Evolutionary conservation across 129 eudicot species (phyloP).

Genomic region (Helichrysum umbraculigerum): DNA sequence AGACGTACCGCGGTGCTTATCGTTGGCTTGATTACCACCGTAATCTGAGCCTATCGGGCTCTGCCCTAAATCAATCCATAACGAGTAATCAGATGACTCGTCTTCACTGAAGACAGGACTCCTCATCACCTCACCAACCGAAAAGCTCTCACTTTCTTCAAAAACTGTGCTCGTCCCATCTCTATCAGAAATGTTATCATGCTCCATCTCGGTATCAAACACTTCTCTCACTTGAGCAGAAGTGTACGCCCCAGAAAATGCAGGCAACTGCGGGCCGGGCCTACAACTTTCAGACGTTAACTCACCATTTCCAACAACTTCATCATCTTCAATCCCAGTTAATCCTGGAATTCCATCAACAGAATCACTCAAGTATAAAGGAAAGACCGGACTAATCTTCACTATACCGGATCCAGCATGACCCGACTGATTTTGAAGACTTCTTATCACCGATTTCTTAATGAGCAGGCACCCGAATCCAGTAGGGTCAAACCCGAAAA

Average conservation of each 20-base stretch:
- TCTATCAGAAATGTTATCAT: conserved; percentile 75
- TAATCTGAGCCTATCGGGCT: conserved; percentile 79
- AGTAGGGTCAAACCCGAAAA: conserved; percentile 93
- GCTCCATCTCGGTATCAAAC: conserved; percentile 89
- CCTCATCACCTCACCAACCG: conserved; percentile 96
- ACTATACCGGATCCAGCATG: conserved; percentile 95
- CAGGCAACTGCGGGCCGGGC: conserved; percentile 80
- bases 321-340: conserved; percentile 59
- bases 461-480: conserved; percentile 98
- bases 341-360: conserved; percentile 83
- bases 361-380: conserved; percentile 85
- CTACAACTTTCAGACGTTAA: conserved; percentile 48
- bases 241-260: conserved; percentile 95
- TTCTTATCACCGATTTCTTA: conserved; percentile 82
- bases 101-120: conserved; percentile 99
- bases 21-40: conserved; percentile 30
- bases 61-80: conserved; percentile 98
- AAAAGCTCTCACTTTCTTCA: conserved; percentile 86
- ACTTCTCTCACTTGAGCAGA: conserved; percentile 96
- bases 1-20: conserved; percentile 49
- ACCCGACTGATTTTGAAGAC: conserved; percentile 93
- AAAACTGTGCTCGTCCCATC: conserved; percentile 92
- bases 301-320: conserved; percentile 57
- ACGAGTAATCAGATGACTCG: conserved; percentile 90
- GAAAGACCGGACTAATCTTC: conserved; percentile 88